phyloP scores from a whole-genome alignment of 108 stramenopile genomes.

The Poteriospumella lacustris region DNA sequence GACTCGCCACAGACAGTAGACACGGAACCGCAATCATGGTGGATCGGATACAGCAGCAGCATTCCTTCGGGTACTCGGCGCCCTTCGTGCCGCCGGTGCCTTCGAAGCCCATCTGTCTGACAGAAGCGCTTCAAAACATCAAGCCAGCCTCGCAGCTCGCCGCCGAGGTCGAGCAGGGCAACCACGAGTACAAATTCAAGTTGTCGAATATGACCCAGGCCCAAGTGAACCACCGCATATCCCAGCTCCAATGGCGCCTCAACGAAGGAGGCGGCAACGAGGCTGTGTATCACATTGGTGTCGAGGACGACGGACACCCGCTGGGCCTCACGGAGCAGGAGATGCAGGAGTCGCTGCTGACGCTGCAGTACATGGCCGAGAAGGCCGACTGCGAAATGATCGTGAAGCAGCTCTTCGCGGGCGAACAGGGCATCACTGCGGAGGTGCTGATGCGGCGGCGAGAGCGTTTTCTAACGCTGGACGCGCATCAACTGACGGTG shows the following conservation, averaged over 20 bases:
- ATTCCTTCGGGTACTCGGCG: too few relatives aligned
- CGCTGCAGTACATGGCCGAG: constrained; percentile 42
- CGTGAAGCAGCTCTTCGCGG: constrained; percentile 9
- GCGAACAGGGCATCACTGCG: constrained; percentile 24
- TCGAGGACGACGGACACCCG: constrained; percentile 34
- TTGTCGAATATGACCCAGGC: constrained; percentile 32
- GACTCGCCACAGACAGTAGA: too few relatives aligned
- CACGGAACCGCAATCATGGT: too few relatives aligned
- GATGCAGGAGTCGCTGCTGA: constrained; percentile 43
- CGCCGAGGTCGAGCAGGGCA: constrained; percentile 54
- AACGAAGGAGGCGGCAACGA: constrained; percentile 45
- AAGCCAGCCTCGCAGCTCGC: constrained; percentile 20
- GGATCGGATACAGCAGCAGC: too few relatives aligned
- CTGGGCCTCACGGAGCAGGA: constrained; percentile 37
- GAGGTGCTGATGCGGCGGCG: not conserved
- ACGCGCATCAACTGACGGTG: constrained; percentile 22
- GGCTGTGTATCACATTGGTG: constrained; percentile 52
- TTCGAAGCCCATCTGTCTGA: not conserved
- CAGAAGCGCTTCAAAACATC: too few relatives aligned
- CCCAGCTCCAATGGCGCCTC: constrained; percentile 60
- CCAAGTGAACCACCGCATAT: constrained; percentile 44
- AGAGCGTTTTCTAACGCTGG: constrained; percentile 2
- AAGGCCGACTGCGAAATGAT: constrained; percentile 36
- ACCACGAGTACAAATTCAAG: constrained; percentile 56
- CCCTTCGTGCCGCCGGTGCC: not conserved